Base-by-base conservation (phyloP, 1,284 basidiomycete species). In the Austroboletus sp. region DNA sequence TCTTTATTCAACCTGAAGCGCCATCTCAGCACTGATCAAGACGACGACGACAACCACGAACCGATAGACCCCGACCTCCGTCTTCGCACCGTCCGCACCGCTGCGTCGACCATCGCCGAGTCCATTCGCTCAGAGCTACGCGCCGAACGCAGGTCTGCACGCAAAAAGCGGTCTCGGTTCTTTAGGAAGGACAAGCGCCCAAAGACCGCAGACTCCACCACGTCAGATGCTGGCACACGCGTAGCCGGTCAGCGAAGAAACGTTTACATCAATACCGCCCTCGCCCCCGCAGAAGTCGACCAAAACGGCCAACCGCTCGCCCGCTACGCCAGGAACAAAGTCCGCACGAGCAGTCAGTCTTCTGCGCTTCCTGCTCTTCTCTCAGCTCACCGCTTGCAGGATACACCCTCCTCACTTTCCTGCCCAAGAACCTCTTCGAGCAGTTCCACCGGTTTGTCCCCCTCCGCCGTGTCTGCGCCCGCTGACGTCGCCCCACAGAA, bases 401-500 rank as follows among this genome's bases (percentile, higher is more conserved):
- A 68, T 98, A 97, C 69, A 96, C 93, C 26, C 63, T 91, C 49
- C 45, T 95, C 53, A 90, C 92, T 3, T 98, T 97, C 65, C 60
- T 97, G 38, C 94, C 94, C n/a, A 92, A 89, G 74, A 95, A 95
- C 63, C 68, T 95, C 52, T 87, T 82, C 53, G 89, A 94, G 67
- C 92, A 96, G 62, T 95, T 96, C 62, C 75, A 85, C 56, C 78
- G 89, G 83, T 79, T 46, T 46, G 74, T 67, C 16, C 8, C n/a
- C 0, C 1, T 29, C 17, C 4, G 2, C 15, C 2, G 6, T 7
- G n/a, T 6, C 4, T 25, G 6, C 25, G 1, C 12, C 7, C 3
- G 12, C 21, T 53, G 15, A 62, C 35, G 4, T 41, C 34, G 30
- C 41, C 2, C 13, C 17, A 11, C 56, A 85, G 87, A 27, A 81